A percentile compares a stretch with the other conserved stretches of the same genome.
Conservation (phyloP, 2,329 filamentous ascomycete species). For the Exophiala calicioides region DNA sequence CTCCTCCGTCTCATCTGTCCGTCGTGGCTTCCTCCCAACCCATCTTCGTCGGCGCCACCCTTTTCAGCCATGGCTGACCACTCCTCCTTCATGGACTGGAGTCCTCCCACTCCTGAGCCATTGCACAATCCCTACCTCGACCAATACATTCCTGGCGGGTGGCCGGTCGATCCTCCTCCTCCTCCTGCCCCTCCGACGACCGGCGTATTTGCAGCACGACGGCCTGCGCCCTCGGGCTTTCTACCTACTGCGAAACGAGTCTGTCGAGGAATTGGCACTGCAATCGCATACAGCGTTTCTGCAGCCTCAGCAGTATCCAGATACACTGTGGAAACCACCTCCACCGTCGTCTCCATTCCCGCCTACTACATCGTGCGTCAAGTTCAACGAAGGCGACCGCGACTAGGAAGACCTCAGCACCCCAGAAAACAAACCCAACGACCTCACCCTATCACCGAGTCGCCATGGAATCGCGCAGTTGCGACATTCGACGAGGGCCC, state of each 20-base stretch:
- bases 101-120: conserved; percentile 21
- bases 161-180: conserved; percentile 14
- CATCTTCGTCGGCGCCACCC: not conserved
- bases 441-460: conserved; percentile 8
- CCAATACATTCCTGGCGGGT: conserved; percentile 26
- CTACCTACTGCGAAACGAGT: conserved; percentile 21
- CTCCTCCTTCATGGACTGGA: conserved; percentile 28
- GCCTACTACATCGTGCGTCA: conserved; percentile 19
- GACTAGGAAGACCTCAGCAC: conserved; percentile 7
- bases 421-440: not conserved
- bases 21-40: conserved; percentile 2
- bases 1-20: conserved; percentile 1
- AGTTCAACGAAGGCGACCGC: conserved; percentile 11
- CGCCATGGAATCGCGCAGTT: conserved; percentile 18
- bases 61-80: conserved; percentile 28
- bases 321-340: conserved; percentile 7
- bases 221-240: conserved; percentile 9
- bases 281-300: conserved; percentile 1
- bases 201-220: conserved; percentile 14
- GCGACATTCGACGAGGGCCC: not conserved
- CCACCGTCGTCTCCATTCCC: conserved; percentile 13
- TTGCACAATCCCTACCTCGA: conserved; percentile 19
- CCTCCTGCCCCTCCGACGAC: conserved; percentile 10
- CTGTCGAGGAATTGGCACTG: conserved; percentile 15
- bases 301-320: conserved; percentile 5